Base-by-base conservation (phyloP, 805 yeast species). In the Candida insectorum region DNA sequence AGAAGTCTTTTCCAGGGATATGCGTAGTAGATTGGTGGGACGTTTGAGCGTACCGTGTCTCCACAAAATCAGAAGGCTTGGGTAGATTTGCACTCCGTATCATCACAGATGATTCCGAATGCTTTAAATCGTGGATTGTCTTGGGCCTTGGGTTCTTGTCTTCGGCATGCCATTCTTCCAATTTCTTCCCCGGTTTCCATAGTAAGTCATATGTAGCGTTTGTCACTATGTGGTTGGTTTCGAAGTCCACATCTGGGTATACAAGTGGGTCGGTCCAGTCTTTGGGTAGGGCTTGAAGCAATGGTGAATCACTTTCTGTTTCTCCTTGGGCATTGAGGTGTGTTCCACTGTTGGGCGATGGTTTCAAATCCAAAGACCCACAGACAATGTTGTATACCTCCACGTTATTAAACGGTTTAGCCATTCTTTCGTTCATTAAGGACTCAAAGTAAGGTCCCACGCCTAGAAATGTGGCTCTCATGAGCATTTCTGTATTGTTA, bases 391-490 rank as follows among this genome's bases (percentile, higher is more conserved):
- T 77, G 57, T 86, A 89, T 4, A 89, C 69, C 40, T 87, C 85
- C 10, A 73, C 64, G 53, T 87, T 91, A 8, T 69, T 60, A 48
- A 89, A 83, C 4, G 96, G 95, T 41, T 61, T 54, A 11, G 11
- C 23, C 15, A 76, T 61, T 44, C 63, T 63, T 13, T 48, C 34
- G 4, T 21, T n/a, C 5, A 66, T 58, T 13, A 66, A 56, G 16
- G 47, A 38, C 24, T 59, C 50, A 56, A 89, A 88, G 49, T 71
- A 84, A 0, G 96, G 96, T 0, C 97, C 97, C 2, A 70, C 55
- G 0, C 82, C 95, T 25, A 86, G 47, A 53, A 91, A 89, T 7
- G 85, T 47, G 0, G 95, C 88, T 31, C 95, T 63, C 96, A 88
- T 88, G 37, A 87, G 61, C 5, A 81, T 71, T 40, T 81, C 86